Conservation (phyloP, 2,329 filamentous ascomycete species). For the Incumbomyces lentus region DNA sequence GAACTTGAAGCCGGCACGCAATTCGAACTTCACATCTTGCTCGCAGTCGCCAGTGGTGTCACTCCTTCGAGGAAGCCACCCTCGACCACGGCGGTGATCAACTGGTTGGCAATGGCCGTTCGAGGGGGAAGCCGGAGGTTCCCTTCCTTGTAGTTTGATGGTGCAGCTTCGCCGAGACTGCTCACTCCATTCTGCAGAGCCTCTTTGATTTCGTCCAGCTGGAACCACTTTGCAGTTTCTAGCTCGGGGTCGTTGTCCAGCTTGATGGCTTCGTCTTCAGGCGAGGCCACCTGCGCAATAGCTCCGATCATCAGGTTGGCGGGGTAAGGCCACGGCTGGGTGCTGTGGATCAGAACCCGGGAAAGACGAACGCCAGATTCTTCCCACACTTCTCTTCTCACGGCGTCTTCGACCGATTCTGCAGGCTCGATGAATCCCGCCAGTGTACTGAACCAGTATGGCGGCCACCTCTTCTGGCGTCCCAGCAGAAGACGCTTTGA, state of each 20-base stretch:
- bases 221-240: conserved; percentile 81
- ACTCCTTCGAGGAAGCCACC: conserved; percentile 53
- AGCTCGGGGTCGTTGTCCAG: conserved; percentile 85
- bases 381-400: conserved; percentile 76
- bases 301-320: conserved; percentile 79
- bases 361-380: conserved; percentile 69
- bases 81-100: conserved; percentile 68
- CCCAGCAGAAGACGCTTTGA: conserved; percentile 72
- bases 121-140: conserved; percentile 67
- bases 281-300: conserved; percentile 68
- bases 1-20: too few species aligned
- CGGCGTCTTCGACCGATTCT: conserved; percentile 75
- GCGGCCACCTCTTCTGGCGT: conserved; percentile 72
- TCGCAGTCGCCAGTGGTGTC: conserved; percentile 37
- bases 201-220: conserved; percentile 66
- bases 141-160: conserved; percentile 62
- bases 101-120: conserved; percentile 85
- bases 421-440: conserved; percentile 79
- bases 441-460: conserved; percentile 78
- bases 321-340: conserved; percentile 81
- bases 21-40: conserved; percentile 14
- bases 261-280: conserved; percentile 67
- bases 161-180: conserved; percentile 54
- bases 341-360: conserved; percentile 69
- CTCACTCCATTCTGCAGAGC: conserved; percentile 60